Evolutionary conservation across 2,329 filamentous ascomycete genomes (phyloP).

Genomic region (Pyricularia pennisetigena): DNA sequence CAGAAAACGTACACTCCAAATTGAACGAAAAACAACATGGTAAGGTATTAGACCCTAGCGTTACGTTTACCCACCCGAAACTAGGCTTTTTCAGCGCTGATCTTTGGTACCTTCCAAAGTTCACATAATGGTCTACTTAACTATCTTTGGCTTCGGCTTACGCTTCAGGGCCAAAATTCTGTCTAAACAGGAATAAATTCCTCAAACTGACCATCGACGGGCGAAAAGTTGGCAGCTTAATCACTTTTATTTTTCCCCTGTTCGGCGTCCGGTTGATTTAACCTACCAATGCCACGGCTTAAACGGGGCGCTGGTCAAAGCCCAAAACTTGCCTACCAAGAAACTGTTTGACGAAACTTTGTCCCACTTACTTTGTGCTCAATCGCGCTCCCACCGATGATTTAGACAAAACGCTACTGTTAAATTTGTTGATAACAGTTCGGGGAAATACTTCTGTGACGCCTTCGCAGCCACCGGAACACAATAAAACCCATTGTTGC

Average conservation of each 20-base stretch:
- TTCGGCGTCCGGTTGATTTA: neutral
- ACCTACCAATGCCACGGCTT: neutral
- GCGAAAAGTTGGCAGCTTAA: neutral
- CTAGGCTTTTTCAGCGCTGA: neutral
- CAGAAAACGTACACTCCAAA: neutral
- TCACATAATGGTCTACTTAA: neutral
- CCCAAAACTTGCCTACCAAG: neutral
- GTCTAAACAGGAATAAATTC: neutral
- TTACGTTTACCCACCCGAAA: neutral
- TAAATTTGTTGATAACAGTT: neutral
- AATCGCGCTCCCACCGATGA: neutral
- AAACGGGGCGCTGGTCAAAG: neutral
- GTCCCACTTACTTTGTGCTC: neutral
- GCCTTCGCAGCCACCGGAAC: neutral
- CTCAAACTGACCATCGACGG: neutral
- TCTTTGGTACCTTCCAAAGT: neutral
- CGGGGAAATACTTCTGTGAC: neutral
- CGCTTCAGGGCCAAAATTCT: neutral
- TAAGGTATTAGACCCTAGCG: neutral
- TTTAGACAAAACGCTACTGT: neutral
- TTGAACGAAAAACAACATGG: neutral
- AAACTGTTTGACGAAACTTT: neutral
- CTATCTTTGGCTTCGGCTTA: neutral
- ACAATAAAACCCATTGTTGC: neutral
- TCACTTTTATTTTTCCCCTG: neutral